Conservation (phyloP, 2,329 filamentous ascomycete genomes). For the Ramichloridium luteum region DNA sequence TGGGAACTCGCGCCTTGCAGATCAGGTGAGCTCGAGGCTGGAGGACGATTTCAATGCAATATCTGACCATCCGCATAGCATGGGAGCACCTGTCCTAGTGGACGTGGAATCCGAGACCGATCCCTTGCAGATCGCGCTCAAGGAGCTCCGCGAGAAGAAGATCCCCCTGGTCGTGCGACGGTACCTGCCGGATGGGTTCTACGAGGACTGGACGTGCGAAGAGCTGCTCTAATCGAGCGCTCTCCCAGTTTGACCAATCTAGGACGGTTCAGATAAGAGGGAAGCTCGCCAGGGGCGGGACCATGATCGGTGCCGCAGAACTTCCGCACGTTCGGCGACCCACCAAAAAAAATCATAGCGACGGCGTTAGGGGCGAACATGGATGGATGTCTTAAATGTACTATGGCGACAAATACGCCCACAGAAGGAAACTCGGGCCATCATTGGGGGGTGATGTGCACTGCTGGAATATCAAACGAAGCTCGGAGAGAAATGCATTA, state of each 20-base stretch:
- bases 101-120: slow-evolving; percentile 97
- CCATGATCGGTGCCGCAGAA: slow-evolving; percentile 2
- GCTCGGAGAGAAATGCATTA: too few species aligned
- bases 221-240: slow-evolving; percentile 54
- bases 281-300: slow-evolving; percentile 2
- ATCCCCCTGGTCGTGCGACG: slow-evolving; percentile 89
- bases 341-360: slow-evolving; percentile 8
- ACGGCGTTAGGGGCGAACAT: slow-evolving; percentile 9
- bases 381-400: too few species aligned
- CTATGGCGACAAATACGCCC: too few species aligned
- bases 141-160: slow-evolving; percentile 97
- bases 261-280: background rate
- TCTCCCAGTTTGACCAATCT: too few species aligned
- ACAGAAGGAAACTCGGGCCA: too few species aligned
- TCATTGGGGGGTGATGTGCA: too few species aligned
- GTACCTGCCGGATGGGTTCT: slow-evolving; percentile 96
- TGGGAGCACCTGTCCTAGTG: slow-evolving; percentile 94
- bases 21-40: slow-evolving; percentile 58
- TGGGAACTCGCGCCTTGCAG: slow-evolving; percentile 86
- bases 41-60: background rate
- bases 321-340: slow-evolving; percentile 2
- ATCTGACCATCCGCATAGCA: slow-evolving; percentile 41
- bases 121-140: slow-evolving; percentile 91
- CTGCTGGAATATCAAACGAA: too few species aligned
- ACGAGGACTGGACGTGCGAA: slow-evolving; percentile 99